phyloP scores from a whole-genome alignment of 164 flowering plant species.

The Nymphaea thermarum region DNA sequence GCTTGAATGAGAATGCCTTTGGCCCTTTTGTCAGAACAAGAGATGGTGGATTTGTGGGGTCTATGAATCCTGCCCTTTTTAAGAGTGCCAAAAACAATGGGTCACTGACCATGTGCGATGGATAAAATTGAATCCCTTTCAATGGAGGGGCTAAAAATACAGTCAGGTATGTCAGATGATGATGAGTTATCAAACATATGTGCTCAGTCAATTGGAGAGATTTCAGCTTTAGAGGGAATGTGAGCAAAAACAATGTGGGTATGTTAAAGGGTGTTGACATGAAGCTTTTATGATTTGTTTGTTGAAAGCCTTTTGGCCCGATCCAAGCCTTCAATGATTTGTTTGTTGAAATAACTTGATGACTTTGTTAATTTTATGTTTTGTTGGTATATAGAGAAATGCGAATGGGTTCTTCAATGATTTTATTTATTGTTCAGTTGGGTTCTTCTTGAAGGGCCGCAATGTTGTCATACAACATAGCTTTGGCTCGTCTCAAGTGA shows the following conservation, averaged over 20 bases:
- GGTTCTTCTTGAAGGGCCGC: too few species aligned
- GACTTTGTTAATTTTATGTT: too few species aligned
- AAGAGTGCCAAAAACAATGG: conserved; percentile 49
- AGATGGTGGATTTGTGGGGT: conserved; percentile 83
- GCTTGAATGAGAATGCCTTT: conserved; percentile 64
- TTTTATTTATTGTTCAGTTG: too few species aligned
- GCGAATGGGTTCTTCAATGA: too few species aligned
- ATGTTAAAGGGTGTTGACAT: too few species aligned
- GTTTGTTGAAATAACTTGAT: too few species aligned
- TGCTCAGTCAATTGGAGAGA: conserved; percentile 49
- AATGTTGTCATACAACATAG: too few species aligned
- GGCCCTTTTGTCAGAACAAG: conserved; percentile 72
- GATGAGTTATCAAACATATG: conserved; percentile 73
- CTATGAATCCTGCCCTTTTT: conserved; percentile 90
- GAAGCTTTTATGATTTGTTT: too few species aligned
- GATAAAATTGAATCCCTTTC: conserved; percentile 91
- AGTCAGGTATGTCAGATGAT: conserved; percentile 72
- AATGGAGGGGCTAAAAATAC: conserved; percentile 86
- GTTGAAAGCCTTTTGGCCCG: too few species aligned
- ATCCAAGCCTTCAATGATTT: too few species aligned
- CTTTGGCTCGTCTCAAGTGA: too few species aligned
- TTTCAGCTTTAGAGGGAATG: conserved; percentile 56
- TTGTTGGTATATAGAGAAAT: too few species aligned
- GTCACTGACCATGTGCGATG: conserved; percentile 74
- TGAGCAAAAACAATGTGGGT: conserved; percentile 10